A percentile compares a stretch with the other conserved stretches of the same genome.
phyloP scores from a whole-genome alignment of 768 basidiomycete species.

The Daedaleopsis nitida region DNA sequence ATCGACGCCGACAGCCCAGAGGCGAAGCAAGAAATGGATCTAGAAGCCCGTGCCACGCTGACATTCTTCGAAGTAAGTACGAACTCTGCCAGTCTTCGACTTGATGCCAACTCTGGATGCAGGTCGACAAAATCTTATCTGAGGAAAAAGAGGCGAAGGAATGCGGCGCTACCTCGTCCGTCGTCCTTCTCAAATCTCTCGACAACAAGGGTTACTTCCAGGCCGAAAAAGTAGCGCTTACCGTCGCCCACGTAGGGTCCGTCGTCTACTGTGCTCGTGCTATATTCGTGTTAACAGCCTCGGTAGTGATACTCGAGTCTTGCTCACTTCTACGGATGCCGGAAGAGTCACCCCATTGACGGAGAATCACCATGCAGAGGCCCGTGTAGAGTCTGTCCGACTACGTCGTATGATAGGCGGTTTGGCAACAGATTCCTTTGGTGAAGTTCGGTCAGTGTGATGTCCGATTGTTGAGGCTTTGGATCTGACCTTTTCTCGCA shows the following conservation, averaged over 20 bases:
- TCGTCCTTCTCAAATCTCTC: constrained; percentile 88
- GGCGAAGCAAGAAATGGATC: constrained; percentile 47
- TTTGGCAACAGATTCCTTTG: constrained; percentile 91
- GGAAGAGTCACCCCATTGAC: constrained; percentile 86
- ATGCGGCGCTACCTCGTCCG: constrained; percentile 90
- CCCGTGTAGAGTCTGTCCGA: constrained; percentile 80
- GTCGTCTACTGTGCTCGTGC: constrained; percentile 22
- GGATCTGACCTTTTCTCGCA: constrained; percentile 27
- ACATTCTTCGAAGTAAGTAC: constrained; percentile 81
- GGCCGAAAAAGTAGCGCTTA: constrained; percentile 72
- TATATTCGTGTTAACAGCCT: neutral
- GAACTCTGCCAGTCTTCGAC: neutral
- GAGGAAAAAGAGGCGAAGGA: constrained; percentile 66
- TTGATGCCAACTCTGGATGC: neutral
- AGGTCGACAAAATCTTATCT: constrained; percentile 80
- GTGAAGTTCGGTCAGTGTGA: constrained; percentile 71
- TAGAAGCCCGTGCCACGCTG: constrained; percentile 84
- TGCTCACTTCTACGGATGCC: constrained; percentile 73
- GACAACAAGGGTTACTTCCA: constrained; percentile 85
- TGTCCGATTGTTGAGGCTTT: neutral
- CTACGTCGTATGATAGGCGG: constrained; percentile 90
- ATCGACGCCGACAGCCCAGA: constrained; percentile 32
- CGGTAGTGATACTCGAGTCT: constrained; percentile 49
- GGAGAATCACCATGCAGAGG: constrained; percentile 94
- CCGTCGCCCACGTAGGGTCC: constrained; percentile 92